phyloP scores from a whole-genome alignment of 352 stramenopile genomes.

The Pythium aquatile region DNA sequence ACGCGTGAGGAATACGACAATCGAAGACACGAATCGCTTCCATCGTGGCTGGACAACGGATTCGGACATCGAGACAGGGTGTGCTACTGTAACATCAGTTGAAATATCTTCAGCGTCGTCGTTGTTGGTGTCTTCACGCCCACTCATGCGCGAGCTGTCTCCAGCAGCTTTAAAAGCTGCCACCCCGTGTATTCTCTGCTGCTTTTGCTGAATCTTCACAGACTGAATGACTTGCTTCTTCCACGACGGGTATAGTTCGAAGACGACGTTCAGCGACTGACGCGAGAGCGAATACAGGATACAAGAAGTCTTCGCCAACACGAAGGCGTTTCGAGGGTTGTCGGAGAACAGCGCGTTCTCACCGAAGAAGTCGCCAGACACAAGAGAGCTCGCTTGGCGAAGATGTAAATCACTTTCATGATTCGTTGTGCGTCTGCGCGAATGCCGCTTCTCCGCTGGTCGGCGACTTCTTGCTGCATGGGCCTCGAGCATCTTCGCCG shows the following conservation, averaged over 20 bases:
- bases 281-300: constrained; percentile 49
- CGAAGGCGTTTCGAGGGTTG: constrained; percentile 37
- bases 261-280: constrained; percentile 44
- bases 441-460: background rate
- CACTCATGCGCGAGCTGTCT: background rate
- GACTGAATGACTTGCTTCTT: constrained; percentile 52
- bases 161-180: background rate
- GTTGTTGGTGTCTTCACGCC: constrained; percentile 5
- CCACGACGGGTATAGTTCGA: constrained; percentile 47
- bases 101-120: constrained; percentile 1
- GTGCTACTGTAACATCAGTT: no score
- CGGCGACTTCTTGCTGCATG: background rate
- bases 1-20: constrained; percentile 2
- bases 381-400: constrained; percentile 35
- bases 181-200: constrained; percentile 27
- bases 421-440: background rate
- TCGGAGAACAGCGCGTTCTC: constrained; percentile 50
- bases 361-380: constrained; percentile 39
- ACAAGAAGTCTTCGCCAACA: constrained; percentile 44
- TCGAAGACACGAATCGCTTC: background rate
- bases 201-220: constrained; percentile 45
- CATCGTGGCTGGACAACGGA: background rate
- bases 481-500: constrained; percentile 5
- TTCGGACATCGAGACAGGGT: background rate
- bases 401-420: constrained; percentile 12